Evolutionary conservation across 768 basidiomycete genomes (phyloP).

Genomic region (Strobilomyces echinocephalus): DNA sequence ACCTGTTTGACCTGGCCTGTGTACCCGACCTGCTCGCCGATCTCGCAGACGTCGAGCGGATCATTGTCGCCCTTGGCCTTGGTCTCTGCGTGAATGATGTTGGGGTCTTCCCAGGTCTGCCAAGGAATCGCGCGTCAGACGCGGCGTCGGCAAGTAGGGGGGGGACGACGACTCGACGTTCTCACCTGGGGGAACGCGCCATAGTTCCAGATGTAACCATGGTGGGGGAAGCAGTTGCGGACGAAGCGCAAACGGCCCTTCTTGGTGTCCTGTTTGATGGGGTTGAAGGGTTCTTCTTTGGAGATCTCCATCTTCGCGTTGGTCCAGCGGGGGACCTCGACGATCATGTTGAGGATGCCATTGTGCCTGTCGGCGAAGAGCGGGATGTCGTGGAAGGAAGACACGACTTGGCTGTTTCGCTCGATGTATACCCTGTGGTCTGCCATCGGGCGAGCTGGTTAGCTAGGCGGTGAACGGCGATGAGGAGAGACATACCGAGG

Average conservation of each 20-base stretch:
- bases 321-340: constrained; percentile 98
- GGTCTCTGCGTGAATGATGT: constrained; percentile 84
- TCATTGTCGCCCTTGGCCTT: constrained; percentile 99
- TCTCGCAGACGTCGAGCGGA: constrained; percentile 99
- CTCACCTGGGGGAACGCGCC: constrained; percentile 94
- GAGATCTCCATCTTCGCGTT: constrained; percentile 99
- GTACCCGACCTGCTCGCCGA: constrained; percentile 97
- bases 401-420: constrained; percentile 77
- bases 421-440: constrained; percentile 96
- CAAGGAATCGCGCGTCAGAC: not conserved
- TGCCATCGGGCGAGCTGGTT: constrained; percentile 34
- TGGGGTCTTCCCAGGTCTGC: constrained; percentile 98
- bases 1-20: constrained; percentile 98
- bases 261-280: constrained; percentile 99
- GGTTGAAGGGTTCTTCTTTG: constrained; percentile 98
- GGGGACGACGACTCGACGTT: too few relatives aligned
- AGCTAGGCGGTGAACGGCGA: constrained; percentile 9
- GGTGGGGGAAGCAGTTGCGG: constrained; percentile 99
- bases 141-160: too few relatives aligned
- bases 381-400: constrained; percentile 93
- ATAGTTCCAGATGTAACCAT: constrained; percentile 99
- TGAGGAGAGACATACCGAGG: constrained; percentile 56
- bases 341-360: constrained; percentile 98
- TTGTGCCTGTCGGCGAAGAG: constrained; percentile 95
- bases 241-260: constrained; percentile 94